These are phyloP conservation scores for Clavulina sp. DNA, from an alignment of 768 basidiomycete genomes.

Conservation along the genomic window DNA sequence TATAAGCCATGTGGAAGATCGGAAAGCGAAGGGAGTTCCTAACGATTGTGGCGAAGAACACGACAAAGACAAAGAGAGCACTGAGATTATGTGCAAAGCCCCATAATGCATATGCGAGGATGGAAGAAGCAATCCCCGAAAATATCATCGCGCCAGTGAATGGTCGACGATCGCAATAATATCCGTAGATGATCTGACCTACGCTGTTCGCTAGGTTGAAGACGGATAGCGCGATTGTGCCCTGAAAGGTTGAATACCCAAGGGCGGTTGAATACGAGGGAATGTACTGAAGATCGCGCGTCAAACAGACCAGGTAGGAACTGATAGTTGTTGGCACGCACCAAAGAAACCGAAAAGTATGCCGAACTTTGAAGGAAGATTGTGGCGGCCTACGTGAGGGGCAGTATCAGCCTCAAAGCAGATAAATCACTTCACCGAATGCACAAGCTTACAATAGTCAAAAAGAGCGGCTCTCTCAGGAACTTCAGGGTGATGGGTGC, in stretches of 20 bases:
- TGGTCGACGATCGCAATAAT: background rate
- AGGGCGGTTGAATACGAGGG: conserved; percentile 3
- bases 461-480: conserved; percentile 1
- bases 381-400: background rate
- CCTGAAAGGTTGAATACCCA: background rate
- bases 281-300: too few relatives aligned
- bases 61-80: background rate
- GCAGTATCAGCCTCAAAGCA: background rate
- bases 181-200: conserved; percentile 4
- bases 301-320: too few relatives aligned
- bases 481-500: background rate
- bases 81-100: conserved; percentile 1
- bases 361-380: conserved; percentile 4
- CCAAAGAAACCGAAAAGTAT: conserved; percentile 3
- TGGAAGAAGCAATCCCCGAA: background rate
- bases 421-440: background rate
- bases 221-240: conserved; percentile 1
- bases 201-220: conserved; percentile 4
- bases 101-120: conserved; percentile 3
- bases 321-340: too few relatives aligned
- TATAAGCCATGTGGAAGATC: background rate
- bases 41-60: conserved; percentile 3
- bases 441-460: conserved; percentile 1
- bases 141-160: conserved; percentile 1
- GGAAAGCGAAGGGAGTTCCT: background rate